These are phyloP conservation scores for Candida adriatica DNA, from an alignment of 805 yeast species.

Conservation along the genomic window DNA sequence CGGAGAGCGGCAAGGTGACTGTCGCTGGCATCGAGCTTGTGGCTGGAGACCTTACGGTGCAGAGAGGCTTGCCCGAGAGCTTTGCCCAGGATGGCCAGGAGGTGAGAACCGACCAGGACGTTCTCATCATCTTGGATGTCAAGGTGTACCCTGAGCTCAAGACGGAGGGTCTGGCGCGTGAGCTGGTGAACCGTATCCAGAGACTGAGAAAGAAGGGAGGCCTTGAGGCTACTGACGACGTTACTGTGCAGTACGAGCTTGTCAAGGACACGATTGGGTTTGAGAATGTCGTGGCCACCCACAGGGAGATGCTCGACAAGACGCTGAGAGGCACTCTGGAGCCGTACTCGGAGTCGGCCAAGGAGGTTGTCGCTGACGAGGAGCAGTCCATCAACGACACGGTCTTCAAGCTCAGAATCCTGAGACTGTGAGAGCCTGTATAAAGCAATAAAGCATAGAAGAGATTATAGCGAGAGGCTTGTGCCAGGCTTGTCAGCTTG, in stretches of 20 bases:
- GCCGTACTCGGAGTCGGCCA: constrained; percentile 36
- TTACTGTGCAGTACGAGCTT: constrained; percentile 73
- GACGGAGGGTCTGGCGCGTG: constrained; percentile 95
- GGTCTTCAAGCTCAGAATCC: constrained; percentile 66
- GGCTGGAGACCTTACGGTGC: constrained; percentile 82
- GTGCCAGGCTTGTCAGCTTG: too few relatives aligned
- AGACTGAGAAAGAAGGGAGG: constrained; percentile 96
- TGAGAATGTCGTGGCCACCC: constrained; percentile 51
- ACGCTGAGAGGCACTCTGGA: constrained; percentile 56
- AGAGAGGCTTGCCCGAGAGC: constrained; percentile 77
- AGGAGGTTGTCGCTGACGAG: constrained; percentile 71
- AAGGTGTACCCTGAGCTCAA: constrained; percentile 81
- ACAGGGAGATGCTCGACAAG: constrained; percentile 66
- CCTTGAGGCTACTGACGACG: constrained; percentile 91
- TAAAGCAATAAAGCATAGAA: too few relatives aligned
- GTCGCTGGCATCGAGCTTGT: constrained; percentile 89
- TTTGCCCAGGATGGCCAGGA: constrained; percentile 67
- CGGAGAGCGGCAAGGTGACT: constrained; percentile 63
- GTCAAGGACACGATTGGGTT: constrained; percentile 57
- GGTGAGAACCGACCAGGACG: constrained; percentile 82
- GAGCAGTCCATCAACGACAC: constrained; percentile 82
- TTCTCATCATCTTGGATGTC: constrained; percentile 82
- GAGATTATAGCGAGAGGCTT: too few relatives aligned
- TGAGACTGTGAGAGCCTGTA: constrained; percentile 64
- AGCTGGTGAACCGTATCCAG: constrained; percentile 93